Evolutionary conservation across 768 basidiomycete species (phyloP).

Genomic region (Cystoderma amianthinum): DNA sequence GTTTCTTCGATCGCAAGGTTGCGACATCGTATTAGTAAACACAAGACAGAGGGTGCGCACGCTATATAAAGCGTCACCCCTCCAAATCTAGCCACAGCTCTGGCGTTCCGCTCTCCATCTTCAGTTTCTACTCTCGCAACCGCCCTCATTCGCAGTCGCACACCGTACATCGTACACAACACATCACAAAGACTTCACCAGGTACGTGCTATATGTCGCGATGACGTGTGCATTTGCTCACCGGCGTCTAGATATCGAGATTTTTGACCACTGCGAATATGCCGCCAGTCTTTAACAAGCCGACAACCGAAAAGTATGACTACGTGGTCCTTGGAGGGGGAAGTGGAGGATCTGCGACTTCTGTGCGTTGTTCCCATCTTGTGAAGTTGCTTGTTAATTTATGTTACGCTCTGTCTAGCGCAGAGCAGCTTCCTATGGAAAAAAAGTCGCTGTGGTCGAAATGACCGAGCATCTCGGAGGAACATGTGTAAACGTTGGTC

Average conservation of each 20-base stretch:
- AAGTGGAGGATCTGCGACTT: constrained; percentile 85
- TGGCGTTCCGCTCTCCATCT: not conserved
- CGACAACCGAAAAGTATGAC: constrained; percentile 67
- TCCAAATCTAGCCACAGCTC: not conserved
- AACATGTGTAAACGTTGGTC: constrained; percentile 97
- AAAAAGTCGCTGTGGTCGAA: constrained; percentile 90
- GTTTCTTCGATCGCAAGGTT: too few relatives aligned
- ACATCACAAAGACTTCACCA: not conserved
- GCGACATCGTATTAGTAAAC: too few relatives aligned
- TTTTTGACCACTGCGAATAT: constrained; percentile 41
- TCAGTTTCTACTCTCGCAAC: constrained; percentile 3
- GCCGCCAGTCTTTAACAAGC: constrained; percentile 62
- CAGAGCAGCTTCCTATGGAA: constrained; percentile 86
- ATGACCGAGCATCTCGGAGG: constrained; percentile 72
- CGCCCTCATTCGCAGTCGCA: not conserved
- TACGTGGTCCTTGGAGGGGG: constrained; percentile 90
- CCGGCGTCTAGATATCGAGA: constrained; percentile 25
- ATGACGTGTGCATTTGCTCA: too few relatives aligned
- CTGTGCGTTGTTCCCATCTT: constrained; percentile 45
- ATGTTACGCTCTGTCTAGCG: constrained; percentile 39
- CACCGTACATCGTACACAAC: not conserved
- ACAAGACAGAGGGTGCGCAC: too few relatives aligned
- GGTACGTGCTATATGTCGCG: too few relatives aligned
- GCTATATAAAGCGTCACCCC: not conserved
- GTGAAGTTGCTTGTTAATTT: too few relatives aligned